A percentile compares a stretch with the other conserved stretches of the same genome.
These are phyloP conservation scores for Saitozyma podzolica DNA, from an alignment of 768 basidiomycete species.

Conservation along the genomic window DNA sequence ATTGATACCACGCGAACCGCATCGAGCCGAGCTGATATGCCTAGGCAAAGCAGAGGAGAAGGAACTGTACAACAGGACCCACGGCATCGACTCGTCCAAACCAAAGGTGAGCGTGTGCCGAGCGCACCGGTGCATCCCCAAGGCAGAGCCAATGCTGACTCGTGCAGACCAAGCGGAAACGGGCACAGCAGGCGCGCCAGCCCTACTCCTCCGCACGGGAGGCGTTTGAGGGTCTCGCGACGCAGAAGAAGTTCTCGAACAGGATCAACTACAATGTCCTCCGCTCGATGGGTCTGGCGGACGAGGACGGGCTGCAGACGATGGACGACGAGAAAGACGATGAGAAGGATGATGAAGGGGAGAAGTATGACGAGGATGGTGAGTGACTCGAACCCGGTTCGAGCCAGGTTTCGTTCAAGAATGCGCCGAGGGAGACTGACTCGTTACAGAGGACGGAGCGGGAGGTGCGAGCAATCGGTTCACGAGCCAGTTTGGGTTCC, in stretches of 20 bases:
- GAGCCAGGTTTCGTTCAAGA: too few species aligned
- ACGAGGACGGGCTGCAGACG: constrained; percentile 14
- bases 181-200: constrained; percentile 14
- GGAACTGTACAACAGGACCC: constrained; percentile 21
- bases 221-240: constrained; percentile 31
- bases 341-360: constrained; percentile 14
- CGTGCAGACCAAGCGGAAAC: constrained; percentile 31
- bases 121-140: not conserved
- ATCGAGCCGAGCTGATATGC: not conserved
- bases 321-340: constrained; percentile 34
- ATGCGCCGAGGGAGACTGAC: too few species aligned
- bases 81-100: constrained; percentile 33
- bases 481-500: too few species aligned
- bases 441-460: too few species aligned
- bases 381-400: not conserved
- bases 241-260: constrained; percentile 40
- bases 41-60: constrained; percentile 26
- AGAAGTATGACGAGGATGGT: constrained; percentile 13
- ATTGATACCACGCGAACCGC: not conserved
- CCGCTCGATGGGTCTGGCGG: constrained; percentile 21
- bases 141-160: not conserved
- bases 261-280: constrained; percentile 40
- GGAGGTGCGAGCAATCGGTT: too few species aligned
- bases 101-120: constrained; percentile 24
- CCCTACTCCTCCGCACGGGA: constrained; percentile 32